Conservation (phyloP, 176 grass and related monocot genomes). For the Carex scoparia region DNA sequence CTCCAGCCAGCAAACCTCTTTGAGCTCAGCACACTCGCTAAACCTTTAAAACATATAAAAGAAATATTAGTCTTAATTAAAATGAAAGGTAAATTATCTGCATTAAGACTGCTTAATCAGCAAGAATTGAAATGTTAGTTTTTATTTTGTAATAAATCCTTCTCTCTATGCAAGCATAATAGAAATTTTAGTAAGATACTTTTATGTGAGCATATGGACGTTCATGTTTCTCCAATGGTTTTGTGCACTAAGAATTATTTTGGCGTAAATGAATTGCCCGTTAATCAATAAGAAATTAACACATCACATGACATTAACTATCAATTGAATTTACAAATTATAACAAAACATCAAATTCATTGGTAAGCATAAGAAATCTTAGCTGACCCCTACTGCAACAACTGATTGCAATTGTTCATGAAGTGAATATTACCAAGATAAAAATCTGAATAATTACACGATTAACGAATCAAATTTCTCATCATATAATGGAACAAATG, state of each 20-base stretch:
- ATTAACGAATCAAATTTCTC: background rate
- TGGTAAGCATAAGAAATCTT: background rate
- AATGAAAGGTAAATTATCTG: background rate
- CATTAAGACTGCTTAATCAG: background rate
- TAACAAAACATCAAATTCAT: background rate
- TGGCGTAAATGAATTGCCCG: background rate
- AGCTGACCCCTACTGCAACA: background rate
- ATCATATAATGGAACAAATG: background rate
- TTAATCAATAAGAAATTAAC: background rate
- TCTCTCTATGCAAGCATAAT: background rate
- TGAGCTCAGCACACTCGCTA: slow-evolving; percentile 30
- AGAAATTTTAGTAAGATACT: background rate
- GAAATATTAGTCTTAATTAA: background rate
- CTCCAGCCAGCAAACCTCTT: slow-evolving; percentile 56
- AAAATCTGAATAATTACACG: background rate
- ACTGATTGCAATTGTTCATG: background rate
- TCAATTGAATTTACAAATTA: background rate
- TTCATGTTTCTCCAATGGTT: background rate
- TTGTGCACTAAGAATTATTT: background rate
- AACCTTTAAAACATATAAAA: slow-evolving; percentile 27
- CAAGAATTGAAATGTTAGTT: background rate
- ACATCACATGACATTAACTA: background rate
- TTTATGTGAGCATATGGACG: background rate
- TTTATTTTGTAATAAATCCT: background rate
- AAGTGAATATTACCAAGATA: background rate